Evolutionary conservation across 139 green algal species (phyloP).

Genomic region (Desmodesmus armatus): DNA sequence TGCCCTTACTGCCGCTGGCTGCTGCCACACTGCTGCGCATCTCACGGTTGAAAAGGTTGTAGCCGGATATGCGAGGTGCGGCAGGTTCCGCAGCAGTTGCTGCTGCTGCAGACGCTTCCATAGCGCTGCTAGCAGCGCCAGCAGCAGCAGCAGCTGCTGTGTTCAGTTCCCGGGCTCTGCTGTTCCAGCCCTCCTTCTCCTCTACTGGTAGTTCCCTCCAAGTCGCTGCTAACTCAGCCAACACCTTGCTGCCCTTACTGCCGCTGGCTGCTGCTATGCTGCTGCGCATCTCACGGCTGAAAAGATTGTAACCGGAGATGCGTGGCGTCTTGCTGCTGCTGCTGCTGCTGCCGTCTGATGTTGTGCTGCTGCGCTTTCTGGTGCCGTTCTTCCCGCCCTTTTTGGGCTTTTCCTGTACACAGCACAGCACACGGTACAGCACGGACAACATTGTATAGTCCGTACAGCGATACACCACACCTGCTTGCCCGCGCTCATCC

Average conservation of each 20-base stretch:
- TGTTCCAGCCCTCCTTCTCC: conserved; percentile 56
- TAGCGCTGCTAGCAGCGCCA: neutral
- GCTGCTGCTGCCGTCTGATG: neutral
- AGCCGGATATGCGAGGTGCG: conserved; percentile 3
- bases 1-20: neutral
- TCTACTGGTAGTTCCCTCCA: conserved; percentile 66
- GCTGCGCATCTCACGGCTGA: conserved; percentile 9
- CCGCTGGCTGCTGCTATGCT: neutral
- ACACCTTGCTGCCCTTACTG: neutral
- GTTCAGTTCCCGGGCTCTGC: conserved; percentile 1
- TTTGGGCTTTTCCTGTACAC: neutral
- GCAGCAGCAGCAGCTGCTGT: neutral
- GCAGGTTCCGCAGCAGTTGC: neutral
- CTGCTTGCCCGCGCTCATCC: neutral
- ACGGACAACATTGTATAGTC: no score
- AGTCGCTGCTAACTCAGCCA: conserved; percentile 24
- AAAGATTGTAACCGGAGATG: conserved; percentile 31
- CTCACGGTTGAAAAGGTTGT: conserved; percentile 28
- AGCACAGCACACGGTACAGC: neutral
- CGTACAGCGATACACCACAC: neutral
- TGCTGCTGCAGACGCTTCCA: neutral
- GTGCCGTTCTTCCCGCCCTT: no score
- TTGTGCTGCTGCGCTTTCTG: conserved; percentile 11
- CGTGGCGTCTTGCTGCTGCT: neutral
- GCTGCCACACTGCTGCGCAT: conserved; percentile 12